Evolutionary conservation across 495 filamentous ascomycete species (phyloP), one percentile per base, ranked within the genome.

Genomic region (Hamigera avellanea): DNA sequence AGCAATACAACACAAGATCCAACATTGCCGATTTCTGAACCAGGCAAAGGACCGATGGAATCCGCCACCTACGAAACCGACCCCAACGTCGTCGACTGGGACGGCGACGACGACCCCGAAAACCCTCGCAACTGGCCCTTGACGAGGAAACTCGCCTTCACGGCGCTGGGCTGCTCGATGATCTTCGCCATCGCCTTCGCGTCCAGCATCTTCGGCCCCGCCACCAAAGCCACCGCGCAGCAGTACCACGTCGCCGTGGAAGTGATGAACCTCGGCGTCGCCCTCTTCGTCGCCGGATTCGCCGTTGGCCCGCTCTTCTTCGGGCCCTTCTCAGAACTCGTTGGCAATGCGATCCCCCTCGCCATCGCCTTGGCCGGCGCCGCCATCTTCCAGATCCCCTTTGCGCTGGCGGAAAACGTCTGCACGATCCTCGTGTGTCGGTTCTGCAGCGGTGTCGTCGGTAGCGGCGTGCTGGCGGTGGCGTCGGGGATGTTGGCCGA

Each of bases 271-370:
- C 38, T 61, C 17, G 49, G 51, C 1, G 47, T 56, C 10, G 46
- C 64, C 35, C 45, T 66, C 19, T 48, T 69, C 0, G 67, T 30
- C 12, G 5, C n/a, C n/a, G 28, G 66, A 9, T 68, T 62, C 26
- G 62, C 55, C 14, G 46, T 67, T 28, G 71, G 71, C 10, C 50
- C 71, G 1, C 52, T 76, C 6, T 16, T 78, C 19, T 46, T 75
- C 2, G 68, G 67, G 0, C 76, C 76, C 0, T 31, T 77, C 19
- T 67, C 60, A 29, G 76, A 80, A 40, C 48, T 73, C 18, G 73
- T 69, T 45, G 76, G 76, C 15, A 53, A 75, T 8, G 35, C 55
- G 6, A 39, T 69, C 67, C 40, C 43, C 66, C 14, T 37, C 62
- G 5, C 71, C 3, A 7, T 12, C 19, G 17, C 28, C 15, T 23